Evolutionary conservation across 1,284 basidiomycete species (phyloP).

Genomic region (Sphagnurus paluster): DNA sequence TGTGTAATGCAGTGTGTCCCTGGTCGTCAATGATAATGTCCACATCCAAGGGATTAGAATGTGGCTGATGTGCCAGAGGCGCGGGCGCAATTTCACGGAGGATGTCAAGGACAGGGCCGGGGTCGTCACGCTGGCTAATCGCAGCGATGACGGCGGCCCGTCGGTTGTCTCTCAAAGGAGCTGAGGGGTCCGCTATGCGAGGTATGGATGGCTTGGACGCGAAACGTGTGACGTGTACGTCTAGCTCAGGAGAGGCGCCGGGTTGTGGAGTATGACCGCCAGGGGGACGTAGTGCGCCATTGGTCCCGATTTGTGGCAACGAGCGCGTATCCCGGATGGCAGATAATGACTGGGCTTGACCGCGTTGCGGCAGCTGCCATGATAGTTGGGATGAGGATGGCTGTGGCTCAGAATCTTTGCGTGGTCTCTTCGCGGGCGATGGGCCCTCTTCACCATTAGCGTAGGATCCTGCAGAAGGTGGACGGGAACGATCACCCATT

Average conservation of each 20-base stretch:
- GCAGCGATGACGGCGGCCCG: slow-evolving; percentile 60
- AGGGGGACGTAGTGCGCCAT: slow-evolving; percentile 36
- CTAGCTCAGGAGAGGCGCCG: slow-evolving; percentile 33
- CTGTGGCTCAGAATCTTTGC: slow-evolving; percentile 50
- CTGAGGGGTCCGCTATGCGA: slow-evolving; percentile 54
- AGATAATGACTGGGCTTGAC: slow-evolving; percentile 22
- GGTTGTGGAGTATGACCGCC: slow-evolving; percentile 30
- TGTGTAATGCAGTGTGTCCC: slow-evolving; percentile 92
- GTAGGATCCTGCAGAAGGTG: slow-evolving; percentile 47
- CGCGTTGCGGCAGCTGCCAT: slow-evolving; percentile 30
- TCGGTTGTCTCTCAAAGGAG: slow-evolving; percentile 62
- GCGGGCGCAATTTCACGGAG: slow-evolving; percentile 62
- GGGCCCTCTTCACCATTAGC: slow-evolving; percentile 54
- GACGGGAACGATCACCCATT: slow-evolving; percentile 45
- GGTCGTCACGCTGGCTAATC: slow-evolving; percentile 70
- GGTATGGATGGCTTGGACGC: slow-evolving; percentile 67
- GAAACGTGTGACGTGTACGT: slow-evolving; percentile 54
- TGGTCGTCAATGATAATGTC: slow-evolving; percentile 91
- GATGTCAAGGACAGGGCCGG: slow-evolving; percentile 58
- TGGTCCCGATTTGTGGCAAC: slow-evolving; percentile 25
- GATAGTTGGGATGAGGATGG: slow-evolving; percentile 25
- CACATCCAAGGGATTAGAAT: slow-evolving; percentile 50
- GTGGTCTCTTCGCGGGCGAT: slow-evolving; percentile 64
- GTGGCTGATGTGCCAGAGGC: slow-evolving; percentile 32
- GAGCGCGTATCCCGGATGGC: slow-evolving; percentile 19